Evolutionary conservation across 129 eudicot species (phyloP).

Genomic region (Saussurea involucrata): DNA sequence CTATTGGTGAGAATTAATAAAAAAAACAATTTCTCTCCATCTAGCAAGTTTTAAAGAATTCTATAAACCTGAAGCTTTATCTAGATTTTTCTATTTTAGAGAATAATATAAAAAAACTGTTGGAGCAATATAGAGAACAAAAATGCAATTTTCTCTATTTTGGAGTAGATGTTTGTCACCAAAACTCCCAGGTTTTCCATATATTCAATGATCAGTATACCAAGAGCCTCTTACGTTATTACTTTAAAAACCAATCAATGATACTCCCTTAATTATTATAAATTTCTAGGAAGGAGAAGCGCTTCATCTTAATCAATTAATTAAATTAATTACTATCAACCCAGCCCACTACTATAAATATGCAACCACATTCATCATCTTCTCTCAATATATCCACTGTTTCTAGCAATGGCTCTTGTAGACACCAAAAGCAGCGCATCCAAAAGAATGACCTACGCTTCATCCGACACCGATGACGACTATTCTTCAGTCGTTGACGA

Average conservation of each 20-base stretch:
- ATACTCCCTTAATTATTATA: no score
- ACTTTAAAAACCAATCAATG: background rate
- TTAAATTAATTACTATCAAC: background rate
- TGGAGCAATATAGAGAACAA: no score
- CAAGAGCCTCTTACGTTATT: background rate
- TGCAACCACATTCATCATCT: background rate
- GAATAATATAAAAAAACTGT: no score
- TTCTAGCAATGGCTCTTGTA: slow-evolving; percentile 11
- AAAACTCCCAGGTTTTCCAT: background rate
- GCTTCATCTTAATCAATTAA: background rate
- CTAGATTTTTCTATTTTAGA: no score
- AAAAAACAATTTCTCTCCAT: no score
- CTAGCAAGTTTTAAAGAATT: no score
- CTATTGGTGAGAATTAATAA: no score
- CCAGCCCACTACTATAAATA: slow-evolving; percentile 9
- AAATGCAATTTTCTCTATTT: no score
- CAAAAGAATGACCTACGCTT: slow-evolving; percentile 1
- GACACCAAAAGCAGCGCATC: slow-evolving; percentile 14
- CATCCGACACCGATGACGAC: slow-evolving; percentile 28
- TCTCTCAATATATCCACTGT: background rate
- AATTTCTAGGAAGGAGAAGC: background rate
- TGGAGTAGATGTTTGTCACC: no score
- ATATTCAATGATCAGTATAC: background rate
- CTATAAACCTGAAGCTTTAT: no score
- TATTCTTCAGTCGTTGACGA: slow-evolving; percentile 11